Base-by-base conservation (phyloP, 495 filamentous ascomycete species). In the Xylaria scruposa region DNA sequence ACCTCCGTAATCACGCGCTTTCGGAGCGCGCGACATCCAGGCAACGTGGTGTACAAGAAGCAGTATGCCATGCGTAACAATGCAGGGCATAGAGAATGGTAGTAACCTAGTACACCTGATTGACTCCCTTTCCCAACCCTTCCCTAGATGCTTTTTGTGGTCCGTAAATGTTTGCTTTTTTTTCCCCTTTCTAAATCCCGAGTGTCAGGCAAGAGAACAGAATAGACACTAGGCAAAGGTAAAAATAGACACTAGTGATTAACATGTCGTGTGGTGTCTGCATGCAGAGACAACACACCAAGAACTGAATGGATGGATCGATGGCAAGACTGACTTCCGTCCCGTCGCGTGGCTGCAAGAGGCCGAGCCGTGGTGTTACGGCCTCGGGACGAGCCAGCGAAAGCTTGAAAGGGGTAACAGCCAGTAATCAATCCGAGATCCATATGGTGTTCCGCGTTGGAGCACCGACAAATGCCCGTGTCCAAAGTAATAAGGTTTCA, bases 291-390 rank as follows among this genome's bases (percentile, higher is more conserved):
- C 38, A 63, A 24, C 67, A 66, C 62, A 66, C 38, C 40, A 38
- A 63, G 38, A 58, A 58, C 24, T 36, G 69, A 36, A 65, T 60
- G 49, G n/a, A 56, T 56, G 17, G 40, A 24, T 44, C n/a, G 42
- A 56, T 17, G 24, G 24, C 17, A 42, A 66, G 49, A 62, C 60
- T 33, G 53, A 12, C 51, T 49, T 33, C 15, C 69, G 36, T 65
- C 67, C 42, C 67, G 40, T 69, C 69, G 69, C 69, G 36, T 71
- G 47, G 60, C 51, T 71, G 69, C 69, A 71, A 31, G 60, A 58
- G 54, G 29, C 53, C 62, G 36, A 26, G 40, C 56, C 42, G 38
- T 54, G 58, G 33, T 33, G 68, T 38, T 19, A 42, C 19, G 56
- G 47, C 33, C 59, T 70, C 47, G 33, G 46, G 12, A 33, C 56